Conservation (phyloP, 139 green algal genomes). For the Bryopsis sp. region DNA sequence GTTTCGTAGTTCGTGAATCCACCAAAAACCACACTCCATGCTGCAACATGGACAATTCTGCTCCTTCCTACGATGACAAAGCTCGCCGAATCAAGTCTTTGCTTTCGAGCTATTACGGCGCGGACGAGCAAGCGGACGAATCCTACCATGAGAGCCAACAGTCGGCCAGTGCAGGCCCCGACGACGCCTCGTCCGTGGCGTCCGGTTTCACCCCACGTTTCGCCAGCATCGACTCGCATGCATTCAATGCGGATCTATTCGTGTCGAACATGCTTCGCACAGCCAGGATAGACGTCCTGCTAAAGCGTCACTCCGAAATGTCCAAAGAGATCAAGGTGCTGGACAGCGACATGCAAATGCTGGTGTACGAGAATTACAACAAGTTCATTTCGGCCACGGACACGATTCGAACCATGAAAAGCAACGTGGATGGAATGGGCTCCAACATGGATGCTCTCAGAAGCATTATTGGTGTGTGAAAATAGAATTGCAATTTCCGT, state of each 20-base stretch:
- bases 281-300: constrained; percentile 51
- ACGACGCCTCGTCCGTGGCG: not conserved
- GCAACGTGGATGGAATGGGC: constrained; percentile 56
- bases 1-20: no score
- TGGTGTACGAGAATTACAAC: constrained; percentile 98
- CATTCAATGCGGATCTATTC: constrained; percentile 44
- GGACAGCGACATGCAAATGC: constrained; percentile 93
- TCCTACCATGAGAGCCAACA: not conserved
- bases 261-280: constrained; percentile 37
- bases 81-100: constrained; percentile 41
- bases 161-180: not conserved
- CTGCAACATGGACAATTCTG: no score
- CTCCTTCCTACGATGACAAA: constrained; percentile 1
- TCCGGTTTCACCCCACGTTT: not conserved
- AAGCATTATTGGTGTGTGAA: constrained; percentile 34
- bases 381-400: constrained; percentile 97
- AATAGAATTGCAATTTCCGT: no score
- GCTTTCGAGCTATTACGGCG: constrained; percentile 64
- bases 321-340: constrained; percentile 76
- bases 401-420: constrained; percentile 71
- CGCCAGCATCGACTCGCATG: constrained; percentile 35
- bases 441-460: constrained; percentile 56
- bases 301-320: constrained; percentile 72
- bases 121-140: constrained; percentile 18
- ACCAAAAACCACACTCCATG: no score